Evolutionary conservation across 345 rosid genomes (phyloP).

Genomic region (Conringia planisiliqua): DNA sequence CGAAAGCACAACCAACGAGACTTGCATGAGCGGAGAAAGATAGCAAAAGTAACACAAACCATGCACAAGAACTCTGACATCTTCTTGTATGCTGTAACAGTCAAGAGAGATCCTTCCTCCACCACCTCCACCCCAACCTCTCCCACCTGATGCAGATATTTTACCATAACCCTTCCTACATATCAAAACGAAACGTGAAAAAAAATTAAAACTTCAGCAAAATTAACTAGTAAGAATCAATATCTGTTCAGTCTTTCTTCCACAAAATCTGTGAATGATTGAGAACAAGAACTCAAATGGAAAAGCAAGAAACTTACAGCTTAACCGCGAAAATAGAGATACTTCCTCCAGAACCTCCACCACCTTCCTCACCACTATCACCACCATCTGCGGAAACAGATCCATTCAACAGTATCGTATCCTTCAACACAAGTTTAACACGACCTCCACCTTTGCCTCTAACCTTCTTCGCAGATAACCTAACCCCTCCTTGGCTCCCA

Average conservation of each 20-base stretch:
- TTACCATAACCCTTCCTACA: slow-evolving; percentile 86
- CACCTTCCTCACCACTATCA: slow-evolving; percentile 66
- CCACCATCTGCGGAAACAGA: slow-evolving; percentile 80
- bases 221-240: background rate
- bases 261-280: background rate
- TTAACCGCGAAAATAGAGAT: slow-evolving; percentile 57
- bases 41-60: slow-evolving; percentile 59
- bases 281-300: background rate
- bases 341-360: slow-evolving; percentile 99
- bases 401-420: slow-evolving; percentile 73
- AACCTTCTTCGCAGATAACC: slow-evolving; percentile 36
- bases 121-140: slow-evolving; percentile 96
- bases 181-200: slow-evolving; percentile 28
- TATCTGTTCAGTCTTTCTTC: too few relatives aligned
- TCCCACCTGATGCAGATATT: slow-evolving; percentile 89
- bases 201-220: slow-evolving; percentile 4
- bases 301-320: slow-evolving; percentile 55
- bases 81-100: slow-evolving; percentile 97
- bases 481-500: slow-evolving; percentile 88
- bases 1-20: slow-evolving; percentile 1
- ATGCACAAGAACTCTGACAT: slow-evolving; percentile 74
- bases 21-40: slow-evolving; percentile 29
- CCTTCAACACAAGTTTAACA: slow-evolving; percentile 54
- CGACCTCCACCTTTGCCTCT: slow-evolving; percentile 97
- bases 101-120: slow-evolving; percentile 95